Evolutionary conservation across 2,329 filamentous ascomycete species (phyloP).

Genomic region (Penicillium sclerotigenum): DNA sequence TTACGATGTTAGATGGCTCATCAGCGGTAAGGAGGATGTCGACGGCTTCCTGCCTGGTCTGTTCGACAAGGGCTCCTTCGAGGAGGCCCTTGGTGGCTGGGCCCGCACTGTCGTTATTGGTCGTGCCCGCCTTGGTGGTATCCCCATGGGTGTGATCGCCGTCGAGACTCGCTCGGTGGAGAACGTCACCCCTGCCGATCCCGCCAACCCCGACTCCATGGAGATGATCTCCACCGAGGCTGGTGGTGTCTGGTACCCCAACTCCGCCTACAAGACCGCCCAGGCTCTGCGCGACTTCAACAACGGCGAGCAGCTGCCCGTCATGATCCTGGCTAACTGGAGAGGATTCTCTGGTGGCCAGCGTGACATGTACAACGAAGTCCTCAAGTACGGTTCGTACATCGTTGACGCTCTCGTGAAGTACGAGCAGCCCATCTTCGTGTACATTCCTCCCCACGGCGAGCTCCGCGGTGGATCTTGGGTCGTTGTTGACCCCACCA

Average conservation of each 20-base stretch:
- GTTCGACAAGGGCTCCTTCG: conserved; percentile 95
- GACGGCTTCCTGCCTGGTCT: conserved; percentile 83
- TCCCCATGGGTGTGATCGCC: conserved; percentile 96
- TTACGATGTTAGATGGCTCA: conserved; percentile 93
- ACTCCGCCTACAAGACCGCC: conserved; percentile 99
- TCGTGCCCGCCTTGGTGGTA: conserved; percentile 92
- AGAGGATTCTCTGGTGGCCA: conserved; percentile 99
- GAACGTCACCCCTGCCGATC: conserved; percentile 94
- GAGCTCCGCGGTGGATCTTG: conserved; percentile 98
- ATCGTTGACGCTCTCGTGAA: conserved; percentile 98
- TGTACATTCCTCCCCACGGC: conserved; percentile 95
- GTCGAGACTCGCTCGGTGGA: conserved; percentile 95
- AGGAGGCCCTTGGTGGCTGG: conserved; percentile 95
- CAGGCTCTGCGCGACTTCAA: conserved; percentile 99
- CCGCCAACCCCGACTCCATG: conserved; percentile 96
- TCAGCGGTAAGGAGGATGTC: conserved; percentile 79
- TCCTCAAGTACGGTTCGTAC: conserved; percentile 98
- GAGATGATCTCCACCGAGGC: conserved; percentile 93
- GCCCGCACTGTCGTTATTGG: conserved; percentile 94
- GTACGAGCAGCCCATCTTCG: conserved; percentile 97
- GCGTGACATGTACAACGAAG: conserved; percentile 99
- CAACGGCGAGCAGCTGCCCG: conserved; percentile 92
- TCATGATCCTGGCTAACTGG: conserved; percentile 99
- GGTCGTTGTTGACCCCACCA: conserved; percentile 98
- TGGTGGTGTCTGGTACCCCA: conserved; percentile 99